Conservation (phyloP, 1,284 basidiomycete species). For the Microbotryomycetes sp. region DNA sequence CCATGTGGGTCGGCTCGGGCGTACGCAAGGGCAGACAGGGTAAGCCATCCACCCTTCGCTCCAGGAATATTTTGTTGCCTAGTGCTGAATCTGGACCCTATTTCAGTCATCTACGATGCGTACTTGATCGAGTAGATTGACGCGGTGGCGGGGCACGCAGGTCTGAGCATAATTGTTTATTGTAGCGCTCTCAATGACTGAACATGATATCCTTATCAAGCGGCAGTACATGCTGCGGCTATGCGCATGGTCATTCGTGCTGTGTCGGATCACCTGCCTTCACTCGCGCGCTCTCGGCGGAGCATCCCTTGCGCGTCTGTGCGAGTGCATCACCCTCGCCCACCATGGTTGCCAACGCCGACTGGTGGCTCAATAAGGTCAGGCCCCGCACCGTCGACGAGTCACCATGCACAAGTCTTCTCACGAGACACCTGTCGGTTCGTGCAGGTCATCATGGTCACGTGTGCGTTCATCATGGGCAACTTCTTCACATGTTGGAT, state of each 20-base stretch:
- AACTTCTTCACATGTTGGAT: slow-evolving; percentile 19
- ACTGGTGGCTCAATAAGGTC: slow-evolving; percentile 9
- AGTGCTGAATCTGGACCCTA: no score
- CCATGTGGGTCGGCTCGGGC: slow-evolving; percentile 22
- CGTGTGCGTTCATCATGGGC: slow-evolving; percentile 11
- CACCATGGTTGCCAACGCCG: background rate
- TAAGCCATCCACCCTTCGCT: slow-evolving; percentile 5
- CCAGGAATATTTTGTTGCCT: no score
- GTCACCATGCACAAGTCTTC: no score
- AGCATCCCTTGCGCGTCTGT: background rate
- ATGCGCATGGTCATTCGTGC: background rate
- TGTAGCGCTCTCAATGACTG: no score
- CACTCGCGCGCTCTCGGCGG: no score
- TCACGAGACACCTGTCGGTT: no score
- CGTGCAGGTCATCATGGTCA: slow-evolving; percentile 6
- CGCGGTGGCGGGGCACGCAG: background rate
- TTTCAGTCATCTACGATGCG: slow-evolving; percentile 26
- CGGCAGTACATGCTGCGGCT: background rate
- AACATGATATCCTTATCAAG: background rate
- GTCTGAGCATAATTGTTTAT: background rate
- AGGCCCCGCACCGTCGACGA: no score
- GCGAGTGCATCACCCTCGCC: background rate
- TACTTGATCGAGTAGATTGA: slow-evolving; percentile 19
- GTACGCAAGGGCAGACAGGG: slow-evolving; percentile 24
- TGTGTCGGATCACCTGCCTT: no score